Conservation (phyloP, 306 rosid species). For the Erythrophleum fordii region DNA sequence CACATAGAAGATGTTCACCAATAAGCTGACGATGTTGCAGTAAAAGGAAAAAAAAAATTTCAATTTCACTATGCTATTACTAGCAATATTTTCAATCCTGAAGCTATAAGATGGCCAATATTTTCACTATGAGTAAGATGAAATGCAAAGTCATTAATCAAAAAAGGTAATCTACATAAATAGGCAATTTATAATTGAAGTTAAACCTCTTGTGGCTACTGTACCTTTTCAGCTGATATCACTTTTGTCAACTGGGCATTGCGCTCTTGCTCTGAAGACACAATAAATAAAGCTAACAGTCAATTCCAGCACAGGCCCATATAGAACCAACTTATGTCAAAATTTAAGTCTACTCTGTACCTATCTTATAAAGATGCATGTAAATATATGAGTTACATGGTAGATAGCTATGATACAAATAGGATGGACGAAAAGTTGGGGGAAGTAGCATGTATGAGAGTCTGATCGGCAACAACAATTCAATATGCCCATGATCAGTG, state of each 20-base stretch:
- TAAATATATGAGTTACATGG: background rate
- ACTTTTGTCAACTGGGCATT: constrained; percentile 51
- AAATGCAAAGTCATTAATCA: background rate
- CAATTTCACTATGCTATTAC: constrained; percentile 3
- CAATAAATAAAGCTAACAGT: constrained; percentile 44
- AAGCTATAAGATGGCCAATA: constrained; percentile 2
- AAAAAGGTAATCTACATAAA: constrained; percentile 26
- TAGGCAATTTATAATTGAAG: constrained; percentile 1
- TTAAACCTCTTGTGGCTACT: constrained; percentile 16
- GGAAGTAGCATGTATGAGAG: background rate
- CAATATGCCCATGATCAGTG: background rate
- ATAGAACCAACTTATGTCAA: background rate
- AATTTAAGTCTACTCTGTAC: background rate
- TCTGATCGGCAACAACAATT: background rate
- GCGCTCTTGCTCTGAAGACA: constrained; percentile 58
- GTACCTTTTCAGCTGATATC: constrained; percentile 68
- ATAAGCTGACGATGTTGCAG: constrained; percentile 11
- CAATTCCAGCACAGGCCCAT: constrained; percentile 38
- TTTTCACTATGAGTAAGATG: constrained; percentile 7
- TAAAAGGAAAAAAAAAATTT: background rate
- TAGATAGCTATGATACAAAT: background rate
- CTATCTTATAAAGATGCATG: background rate
- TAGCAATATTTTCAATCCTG: constrained; percentile 22
- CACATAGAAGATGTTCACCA: background rate
- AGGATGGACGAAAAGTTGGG: background rate